Percentiles rank a stretch among this genome's conserved stretches.
Evolutionary conservation across 306 rosid genomes (phyloP).

Genomic region (Vicia villosa): DNA sequence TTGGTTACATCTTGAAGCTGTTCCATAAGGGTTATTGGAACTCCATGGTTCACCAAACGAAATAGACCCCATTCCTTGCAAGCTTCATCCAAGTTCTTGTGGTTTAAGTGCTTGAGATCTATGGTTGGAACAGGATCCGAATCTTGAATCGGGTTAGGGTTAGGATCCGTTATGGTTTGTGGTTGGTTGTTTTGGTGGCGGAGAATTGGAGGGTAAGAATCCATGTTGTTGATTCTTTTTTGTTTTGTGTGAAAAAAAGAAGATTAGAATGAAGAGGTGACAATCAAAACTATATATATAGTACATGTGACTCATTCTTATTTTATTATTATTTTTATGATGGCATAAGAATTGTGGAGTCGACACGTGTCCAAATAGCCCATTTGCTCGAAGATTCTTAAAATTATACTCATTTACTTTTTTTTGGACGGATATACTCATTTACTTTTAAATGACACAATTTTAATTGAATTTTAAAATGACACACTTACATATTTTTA

Average conservation of each 20-base stretch:
- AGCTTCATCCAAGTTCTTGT: constrained; percentile 45
- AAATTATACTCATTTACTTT: too few relatives aligned
- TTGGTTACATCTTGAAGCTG: constrained; percentile 44
- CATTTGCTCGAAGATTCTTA: not conserved
- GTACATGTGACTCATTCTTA: not conserved
- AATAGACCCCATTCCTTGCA: constrained; percentile 70
- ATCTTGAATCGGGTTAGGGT: not conserved
- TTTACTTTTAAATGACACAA: too few relatives aligned
- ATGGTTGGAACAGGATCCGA: constrained; percentile 51
- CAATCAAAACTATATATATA: not conserved
- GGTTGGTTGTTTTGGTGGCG: constrained; percentile 9
- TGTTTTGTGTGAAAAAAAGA: not conserved
- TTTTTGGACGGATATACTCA: too few relatives aligned
- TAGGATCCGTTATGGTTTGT: not conserved
- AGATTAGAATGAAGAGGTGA: not conserved
- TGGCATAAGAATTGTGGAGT: not conserved
- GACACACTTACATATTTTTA: too few relatives aligned
- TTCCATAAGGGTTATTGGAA: constrained; percentile 57
- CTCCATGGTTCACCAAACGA: constrained; percentile 73
- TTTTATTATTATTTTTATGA: not conserved
- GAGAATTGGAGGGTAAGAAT: constrained; percentile 60
- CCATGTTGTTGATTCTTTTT: constrained; percentile 29
- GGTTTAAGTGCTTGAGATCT: constrained; percentile 49
- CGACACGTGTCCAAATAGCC: constrained; percentile 25
- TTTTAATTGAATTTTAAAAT: too few relatives aligned